Percentiles rank a stretch among this genome's conserved stretches.
Conservation (phyloP, 2,329 filamentous ascomycete species). For the Pseudonectria foliicola region DNA sequence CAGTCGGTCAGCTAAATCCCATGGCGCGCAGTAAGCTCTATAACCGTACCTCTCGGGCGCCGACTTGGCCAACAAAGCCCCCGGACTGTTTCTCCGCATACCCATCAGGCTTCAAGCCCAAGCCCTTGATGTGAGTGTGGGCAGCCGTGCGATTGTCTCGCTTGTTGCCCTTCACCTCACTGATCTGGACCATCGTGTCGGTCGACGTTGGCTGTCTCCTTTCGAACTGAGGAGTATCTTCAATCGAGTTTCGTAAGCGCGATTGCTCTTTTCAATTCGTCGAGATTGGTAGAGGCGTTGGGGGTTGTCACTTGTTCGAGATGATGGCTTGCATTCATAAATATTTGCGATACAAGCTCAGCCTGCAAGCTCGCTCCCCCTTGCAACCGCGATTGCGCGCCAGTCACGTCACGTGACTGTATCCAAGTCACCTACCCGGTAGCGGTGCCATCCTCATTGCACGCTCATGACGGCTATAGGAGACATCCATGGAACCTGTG, state of each 20-base stretch:
- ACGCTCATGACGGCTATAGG: too few species aligned
- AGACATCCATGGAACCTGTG: too few species aligned
- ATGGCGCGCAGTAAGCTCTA: neutral
- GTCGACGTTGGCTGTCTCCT: slow-evolving; percentile 18
- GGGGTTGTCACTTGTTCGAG: slow-evolving; percentile 11
- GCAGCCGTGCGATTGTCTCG: slow-evolving; percentile 94
- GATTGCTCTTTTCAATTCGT: slow-evolving; percentile 4
- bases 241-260: slow-evolving; percentile 1
- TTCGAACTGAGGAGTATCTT: slow-evolving; percentile 3
- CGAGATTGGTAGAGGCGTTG: slow-evolving; percentile 3
- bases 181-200: slow-evolving; percentile 74
- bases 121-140: slow-evolving; percentile 95
- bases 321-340: slow-evolving; percentile 20
- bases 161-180: slow-evolving; percentile 88
- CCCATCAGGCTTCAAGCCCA: slow-evolving; percentile 81
- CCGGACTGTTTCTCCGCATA: slow-evolving; percentile 70
- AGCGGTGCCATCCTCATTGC: too few species aligned
- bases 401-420: slow-evolving; percentile 22
- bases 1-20: slow-evolving; percentile 11
- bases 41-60: slow-evolving; percentile 71
- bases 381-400: slow-evolving; percentile 20
- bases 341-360: slow-evolving; percentile 28
- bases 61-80: slow-evolving; percentile 84
- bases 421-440: slow-evolving; percentile 8
- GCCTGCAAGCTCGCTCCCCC: slow-evolving; percentile 16